Conservation (phyloP, 163 green algal species). For the Scenedesmus sp. region DNA sequence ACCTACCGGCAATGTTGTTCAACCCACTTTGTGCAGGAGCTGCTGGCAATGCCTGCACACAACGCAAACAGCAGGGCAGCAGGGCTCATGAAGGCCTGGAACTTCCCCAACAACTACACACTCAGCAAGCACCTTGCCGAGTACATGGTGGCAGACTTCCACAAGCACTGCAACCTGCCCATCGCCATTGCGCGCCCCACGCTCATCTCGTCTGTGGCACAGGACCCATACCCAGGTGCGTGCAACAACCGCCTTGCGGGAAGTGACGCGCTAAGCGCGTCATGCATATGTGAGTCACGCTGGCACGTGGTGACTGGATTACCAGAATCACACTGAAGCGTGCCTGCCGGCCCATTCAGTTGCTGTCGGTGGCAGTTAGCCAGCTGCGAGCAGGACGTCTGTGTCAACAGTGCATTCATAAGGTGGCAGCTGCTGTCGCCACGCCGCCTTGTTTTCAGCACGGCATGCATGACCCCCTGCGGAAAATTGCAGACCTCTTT, state of each 20-base stretch:
- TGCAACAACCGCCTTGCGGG: not conserved
- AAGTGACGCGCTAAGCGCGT: too few species aligned
- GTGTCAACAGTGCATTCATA: not conserved
- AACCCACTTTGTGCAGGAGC: conserved; percentile 37
- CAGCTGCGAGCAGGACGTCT: not conserved
- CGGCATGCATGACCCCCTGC: not conserved
- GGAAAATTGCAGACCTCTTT: too few species aligned
- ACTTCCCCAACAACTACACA: conserved; percentile 74
- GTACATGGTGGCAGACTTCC: conserved; percentile 55
- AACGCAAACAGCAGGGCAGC: conserved; percentile 47
- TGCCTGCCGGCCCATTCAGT: not conserved
- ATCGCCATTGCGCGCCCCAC: conserved; percentile 63
- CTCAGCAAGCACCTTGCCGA: conserved; percentile 73
- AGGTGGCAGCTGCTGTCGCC: not conserved
- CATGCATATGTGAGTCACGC: too few species aligned
- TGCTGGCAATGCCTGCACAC: conserved; percentile 45
- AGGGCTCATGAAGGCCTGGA: conserved; percentile 39
- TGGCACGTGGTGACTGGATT: too few species aligned
- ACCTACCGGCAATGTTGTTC: too few species aligned
- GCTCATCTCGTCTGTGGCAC: conserved; percentile 63
- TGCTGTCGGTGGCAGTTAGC: not conserved
- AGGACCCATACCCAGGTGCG: conserved; percentile 61
- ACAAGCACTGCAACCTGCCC: conserved; percentile 39
- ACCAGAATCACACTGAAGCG: not conserved
- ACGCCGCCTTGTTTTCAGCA: not conserved